Conservation (phyloP, 371 early-diverging fungal genomes). For the Apophysomyces trapeziformis region DNA sequence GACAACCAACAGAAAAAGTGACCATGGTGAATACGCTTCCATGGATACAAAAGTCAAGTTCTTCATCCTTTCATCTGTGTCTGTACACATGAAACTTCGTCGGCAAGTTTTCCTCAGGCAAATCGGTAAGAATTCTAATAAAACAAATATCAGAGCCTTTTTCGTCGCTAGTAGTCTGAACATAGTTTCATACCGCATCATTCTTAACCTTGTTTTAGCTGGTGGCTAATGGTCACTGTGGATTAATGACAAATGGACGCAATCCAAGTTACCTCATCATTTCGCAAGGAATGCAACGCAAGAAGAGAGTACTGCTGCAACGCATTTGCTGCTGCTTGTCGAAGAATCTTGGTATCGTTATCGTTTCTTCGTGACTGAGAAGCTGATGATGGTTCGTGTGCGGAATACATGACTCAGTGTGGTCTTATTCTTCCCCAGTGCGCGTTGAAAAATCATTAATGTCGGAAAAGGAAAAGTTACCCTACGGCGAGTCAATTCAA, state of each 20-base stretch:
- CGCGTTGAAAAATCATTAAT: too few relatives aligned
- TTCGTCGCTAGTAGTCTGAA: neutral
- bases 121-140: neutral
- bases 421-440: too few relatives aligned
- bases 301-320: conserved; percentile 24
- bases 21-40: too few relatives aligned
- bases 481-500: too few relatives aligned
- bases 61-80: too few relatives aligned
- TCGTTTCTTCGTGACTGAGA: conserved; percentile 14
- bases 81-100: too few relatives aligned
- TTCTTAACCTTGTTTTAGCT: conserved; percentile 25
- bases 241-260: neutral
- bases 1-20: too few relatives aligned
- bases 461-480: too few relatives aligned
- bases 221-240: conserved; percentile 12
- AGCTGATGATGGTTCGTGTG: neutral
- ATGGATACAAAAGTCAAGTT: too few relatives aligned
- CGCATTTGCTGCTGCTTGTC: conserved; percentile 24
- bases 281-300: conserved; percentile 19
- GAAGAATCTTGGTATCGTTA: conserved; percentile 15
- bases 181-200: conserved; percentile 25
- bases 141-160: neutral
- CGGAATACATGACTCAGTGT: neutral
- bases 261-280: conserved; percentile 16
- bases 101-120: neutral